These are phyloP conservation scores for Ilyonectria robusta DNA, from an alignment of 2,329 filamentous ascomycete species.

Conservation along the genomic window DNA sequence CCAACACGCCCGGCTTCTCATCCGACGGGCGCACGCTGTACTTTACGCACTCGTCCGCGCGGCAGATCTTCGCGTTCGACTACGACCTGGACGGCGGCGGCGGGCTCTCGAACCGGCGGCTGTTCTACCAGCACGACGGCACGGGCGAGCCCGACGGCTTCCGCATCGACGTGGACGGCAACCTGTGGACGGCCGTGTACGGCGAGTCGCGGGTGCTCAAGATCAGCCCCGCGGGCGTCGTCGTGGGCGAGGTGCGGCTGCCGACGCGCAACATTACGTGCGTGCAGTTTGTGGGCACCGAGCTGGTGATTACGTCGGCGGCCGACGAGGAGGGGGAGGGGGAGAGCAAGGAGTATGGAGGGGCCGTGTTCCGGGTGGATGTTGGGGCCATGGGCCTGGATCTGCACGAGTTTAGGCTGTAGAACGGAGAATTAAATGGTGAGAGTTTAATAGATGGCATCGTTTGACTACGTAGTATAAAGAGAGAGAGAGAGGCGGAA, in stretches of 20 bases:
- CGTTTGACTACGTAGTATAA: neutral
- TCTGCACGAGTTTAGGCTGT: constrained; percentile 75
- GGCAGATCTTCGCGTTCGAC: constrained; percentile 81
- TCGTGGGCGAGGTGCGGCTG: constrained; percentile 81
- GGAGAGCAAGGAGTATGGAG: constrained; percentile 74
- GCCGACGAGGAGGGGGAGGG: constrained; percentile 76
- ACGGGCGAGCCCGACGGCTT: constrained; percentile 85
- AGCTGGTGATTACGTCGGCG: constrained; percentile 85
- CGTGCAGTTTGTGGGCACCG: constrained; percentile 81
- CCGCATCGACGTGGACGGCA: constrained; percentile 85
- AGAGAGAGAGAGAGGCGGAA: too few relatives aligned
- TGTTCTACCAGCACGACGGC: constrained; percentile 80
- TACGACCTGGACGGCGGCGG: constrained; percentile 76
- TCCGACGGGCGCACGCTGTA: constrained; percentile 81
- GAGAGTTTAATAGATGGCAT: constrained; percentile 9
- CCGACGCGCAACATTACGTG: constrained; percentile 88
- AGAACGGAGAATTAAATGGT: constrained; percentile 7
- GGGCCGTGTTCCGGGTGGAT: constrained; percentile 82
- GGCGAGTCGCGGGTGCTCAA: constrained; percentile 82
- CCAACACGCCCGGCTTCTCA: constrained; percentile 89
- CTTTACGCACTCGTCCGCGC: constrained; percentile 83
- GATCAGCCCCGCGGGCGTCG: constrained; percentile 77
- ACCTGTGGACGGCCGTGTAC: constrained; percentile 91
- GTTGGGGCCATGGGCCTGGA: constrained; percentile 79
- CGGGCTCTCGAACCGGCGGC: constrained; percentile 71